Percentiles rank a stretch among this genome's conserved stretches.
Evolutionary conservation across 306 rosid genomes (phyloP).

Genomic region (Prinsepia uniflora): DNA sequence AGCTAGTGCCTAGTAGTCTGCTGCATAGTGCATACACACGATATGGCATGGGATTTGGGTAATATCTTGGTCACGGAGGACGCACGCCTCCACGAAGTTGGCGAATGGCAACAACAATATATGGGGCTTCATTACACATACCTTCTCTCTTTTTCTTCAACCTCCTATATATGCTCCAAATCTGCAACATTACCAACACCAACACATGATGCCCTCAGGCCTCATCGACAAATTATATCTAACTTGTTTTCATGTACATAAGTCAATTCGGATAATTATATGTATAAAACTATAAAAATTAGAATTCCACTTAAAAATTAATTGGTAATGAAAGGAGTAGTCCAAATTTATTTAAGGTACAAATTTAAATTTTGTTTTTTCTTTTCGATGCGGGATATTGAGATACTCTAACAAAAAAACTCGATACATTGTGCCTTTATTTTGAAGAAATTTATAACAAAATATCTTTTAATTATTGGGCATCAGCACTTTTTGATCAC

Average conservation of each 20-base stretch:
- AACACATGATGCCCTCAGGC: no score
- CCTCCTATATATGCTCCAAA: background rate
- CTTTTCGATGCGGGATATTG: no score
- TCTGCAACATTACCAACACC: background rate
- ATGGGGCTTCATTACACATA: background rate
- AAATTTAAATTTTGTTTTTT: no score
- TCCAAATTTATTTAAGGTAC: no score
- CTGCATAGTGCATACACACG: conserved; percentile 3
- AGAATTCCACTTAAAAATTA: no score
- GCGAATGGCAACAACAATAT: background rate
- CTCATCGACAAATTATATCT: no score
- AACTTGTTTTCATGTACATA: no score
- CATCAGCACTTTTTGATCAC: conserved; percentile 5
- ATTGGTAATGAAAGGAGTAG: no score
- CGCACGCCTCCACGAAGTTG: background rate
- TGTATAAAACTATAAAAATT: no score
- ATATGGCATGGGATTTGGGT: background rate
- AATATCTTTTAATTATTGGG: background rate
- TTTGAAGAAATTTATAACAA: background rate
- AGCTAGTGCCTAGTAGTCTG: background rate
- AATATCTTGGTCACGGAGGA: background rate
- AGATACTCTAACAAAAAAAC: no score
- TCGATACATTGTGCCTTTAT: background rate
- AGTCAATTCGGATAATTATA: no score
- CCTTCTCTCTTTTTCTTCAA: background rate